phyloP scores from a whole-genome alignment of 768 basidiomycete species.

The Asterophora lycoperdoides region DNA sequence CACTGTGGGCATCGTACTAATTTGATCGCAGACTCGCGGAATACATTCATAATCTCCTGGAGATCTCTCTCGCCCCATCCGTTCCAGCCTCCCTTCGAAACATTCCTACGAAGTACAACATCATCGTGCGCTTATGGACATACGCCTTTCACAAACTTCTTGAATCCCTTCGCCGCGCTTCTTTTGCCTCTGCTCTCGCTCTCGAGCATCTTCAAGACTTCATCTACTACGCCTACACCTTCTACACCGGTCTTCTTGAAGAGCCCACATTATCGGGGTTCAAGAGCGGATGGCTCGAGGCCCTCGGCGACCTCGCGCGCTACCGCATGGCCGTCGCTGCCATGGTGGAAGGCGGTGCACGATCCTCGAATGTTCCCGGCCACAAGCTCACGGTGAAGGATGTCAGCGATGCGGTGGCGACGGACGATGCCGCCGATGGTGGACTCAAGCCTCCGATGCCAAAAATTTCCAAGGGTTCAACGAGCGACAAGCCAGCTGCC shows the following conservation, averaged over 20 bases:
- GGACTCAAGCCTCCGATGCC: constrained; percentile 1
- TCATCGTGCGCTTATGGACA: constrained; percentile 90
- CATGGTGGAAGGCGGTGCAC: constrained; percentile 55
- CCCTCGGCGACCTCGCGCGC: constrained; percentile 91
- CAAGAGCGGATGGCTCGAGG: constrained; percentile 89
- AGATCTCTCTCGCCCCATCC: constrained; percentile 78
- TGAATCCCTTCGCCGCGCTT: constrained; percentile 84
- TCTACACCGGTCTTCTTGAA: constrained; percentile 87
- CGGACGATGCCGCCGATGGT: constrained; percentile 15
- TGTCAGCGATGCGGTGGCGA: constrained; percentile 41
- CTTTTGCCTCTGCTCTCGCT: constrained; percentile 62
- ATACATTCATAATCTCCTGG: constrained; percentile 82
- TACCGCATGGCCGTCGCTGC: constrained; percentile 97
- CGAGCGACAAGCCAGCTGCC: constrained; percentile 47
- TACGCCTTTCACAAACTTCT: constrained; percentile 87
- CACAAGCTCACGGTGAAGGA: constrained; percentile 54
- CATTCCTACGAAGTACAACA: constrained; percentile 93
- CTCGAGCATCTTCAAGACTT: constrained; percentile 93
- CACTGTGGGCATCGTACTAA: constrained; percentile 5
- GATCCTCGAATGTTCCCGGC: constrained; percentile 22
- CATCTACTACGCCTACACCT: constrained; percentile 92
- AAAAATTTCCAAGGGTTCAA: constrained; percentile 23
- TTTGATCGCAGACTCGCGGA: constrained; percentile 72
- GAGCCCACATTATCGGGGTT: constrained; percentile 68
- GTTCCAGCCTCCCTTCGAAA: constrained; percentile 86